These are phyloP conservation scores for Beauveria caledonica DNA, from an alignment of 2,329 filamentous ascomycete species.

Conservation along the genomic window DNA sequence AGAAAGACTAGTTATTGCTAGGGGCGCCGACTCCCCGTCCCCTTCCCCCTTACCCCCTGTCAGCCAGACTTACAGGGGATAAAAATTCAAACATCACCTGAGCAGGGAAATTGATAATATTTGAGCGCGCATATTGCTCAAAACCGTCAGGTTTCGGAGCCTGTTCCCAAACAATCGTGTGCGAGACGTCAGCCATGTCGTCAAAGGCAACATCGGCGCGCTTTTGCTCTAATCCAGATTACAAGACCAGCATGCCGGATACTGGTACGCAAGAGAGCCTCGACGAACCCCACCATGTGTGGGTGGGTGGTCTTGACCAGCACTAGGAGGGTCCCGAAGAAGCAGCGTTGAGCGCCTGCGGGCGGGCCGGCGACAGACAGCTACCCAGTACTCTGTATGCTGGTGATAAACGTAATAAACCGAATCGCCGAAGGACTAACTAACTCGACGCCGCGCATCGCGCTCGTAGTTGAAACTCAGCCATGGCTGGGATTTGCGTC, in stretches of 20 bases:
- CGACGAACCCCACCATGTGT: constrained; percentile 1
- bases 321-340: background rate
- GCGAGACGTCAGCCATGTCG: background rate
- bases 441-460: background rate
- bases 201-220: background rate
- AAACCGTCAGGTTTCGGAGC: background rate
- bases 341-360: too few relatives aligned
- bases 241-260: background rate
- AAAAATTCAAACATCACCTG: constrained; percentile 9
- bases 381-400: too few relatives aligned
- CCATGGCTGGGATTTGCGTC: background rate
- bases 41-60: background rate
- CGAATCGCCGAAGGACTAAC: background rate
- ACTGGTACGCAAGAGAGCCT: background rate
- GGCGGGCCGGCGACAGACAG: background rate
- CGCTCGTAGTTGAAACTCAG: background rate
- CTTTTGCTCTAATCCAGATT: background rate
- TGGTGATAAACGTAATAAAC: constrained; percentile 1
- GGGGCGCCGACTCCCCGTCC: background rate
- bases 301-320: background rate
- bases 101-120: background rate
- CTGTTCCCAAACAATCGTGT: background rate
- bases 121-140: background rate
- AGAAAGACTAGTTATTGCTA: background rate
- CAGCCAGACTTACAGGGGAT: background rate